Conservation (phyloP, 2,329 filamentous ascomycete species). For the Claviceps sp. region DNA sequence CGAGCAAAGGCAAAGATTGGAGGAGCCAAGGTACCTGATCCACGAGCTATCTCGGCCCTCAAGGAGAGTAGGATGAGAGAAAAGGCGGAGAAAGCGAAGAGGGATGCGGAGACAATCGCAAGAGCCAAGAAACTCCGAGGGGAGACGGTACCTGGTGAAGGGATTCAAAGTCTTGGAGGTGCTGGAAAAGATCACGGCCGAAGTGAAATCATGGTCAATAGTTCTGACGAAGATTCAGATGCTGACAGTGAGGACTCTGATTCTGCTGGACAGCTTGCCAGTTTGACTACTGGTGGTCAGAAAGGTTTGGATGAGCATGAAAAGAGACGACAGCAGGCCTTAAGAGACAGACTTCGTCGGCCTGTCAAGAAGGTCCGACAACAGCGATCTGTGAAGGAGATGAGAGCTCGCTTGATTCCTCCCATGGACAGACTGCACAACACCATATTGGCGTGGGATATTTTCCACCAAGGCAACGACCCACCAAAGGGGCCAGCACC, state of each 20-base stretch:
- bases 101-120: slow-evolving; percentile 59
- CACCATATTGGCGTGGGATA: slow-evolving; percentile 84
- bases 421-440: slow-evolving; percentile 77
- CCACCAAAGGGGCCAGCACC: slow-evolving; percentile 68
- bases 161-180: slow-evolving; percentile 56
- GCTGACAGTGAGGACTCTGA: slow-evolving; percentile 47
- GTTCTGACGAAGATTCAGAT: slow-evolving; percentile 61
- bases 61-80: slow-evolving; percentile 62
- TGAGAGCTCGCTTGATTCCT: slow-evolving; percentile 82
- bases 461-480: slow-evolving; percentile 78
- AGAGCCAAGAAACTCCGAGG: slow-evolving; percentile 40
- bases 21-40: slow-evolving; percentile 18
- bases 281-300: slow-evolving; percentile 32
- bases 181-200: slow-evolving; percentile 69
- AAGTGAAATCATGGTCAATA: slow-evolving; percentile 83
- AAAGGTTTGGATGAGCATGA: slow-evolving; percentile 37
- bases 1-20: slow-evolving; percentile 16
- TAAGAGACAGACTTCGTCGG: slow-evolving; percentile 45
- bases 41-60: slow-evolving; percentile 32
- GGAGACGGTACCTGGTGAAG: slow-evolving; percentile 45
- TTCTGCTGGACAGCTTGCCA: slow-evolving; percentile 36
- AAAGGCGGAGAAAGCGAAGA: slow-evolving; percentile 58
- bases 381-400: slow-evolving; percentile 75
- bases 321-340: slow-evolving; percentile 28
- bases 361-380: slow-evolving; percentile 78